Evolutionary conservation across 441 rosid species (phyloP), one percentile per base, ranked within the genome.

Genomic region (Omphalea diandra): DNA sequence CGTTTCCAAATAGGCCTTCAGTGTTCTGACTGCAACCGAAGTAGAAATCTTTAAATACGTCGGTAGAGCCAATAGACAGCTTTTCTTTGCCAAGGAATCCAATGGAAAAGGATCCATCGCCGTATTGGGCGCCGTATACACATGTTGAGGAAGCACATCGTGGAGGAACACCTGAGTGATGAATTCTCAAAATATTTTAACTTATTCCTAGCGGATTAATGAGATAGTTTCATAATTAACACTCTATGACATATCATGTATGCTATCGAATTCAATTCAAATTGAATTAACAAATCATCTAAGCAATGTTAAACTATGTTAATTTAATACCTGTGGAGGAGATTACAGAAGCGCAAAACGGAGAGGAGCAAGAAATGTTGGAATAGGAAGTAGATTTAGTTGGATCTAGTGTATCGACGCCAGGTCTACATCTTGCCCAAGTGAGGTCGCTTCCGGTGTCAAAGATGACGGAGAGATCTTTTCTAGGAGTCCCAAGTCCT

Each of bases 21-120:
- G 86, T 90, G 73, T 83, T 81, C 65, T 86, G 84, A 29, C 97
- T 94, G 60, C 98, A 94, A 0, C 98, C 97, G 60, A 94, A 90
- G 41, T 73, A 59, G 73, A 94, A 74, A 32, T 74, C 68, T 68
- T 82, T 57, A 24, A 91, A 73, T 0, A 69, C 69, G 17, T 88
- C 94, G 0, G 77, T 73, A 9, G 79, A 17, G 4, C 90, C 84
- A 38, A 94, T 33, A 4, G 85, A 79, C 8, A 91, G 75, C 24
- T 40, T 87, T 41, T 94, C 98, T 33, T 75, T 83, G 22, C 79
- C 91, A 14, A 90, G 83, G 80, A 83, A 83, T 0, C 98, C 98
- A 5, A 64, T 63, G 2, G 94, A 83, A 83, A 33, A 85, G 0
- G 97, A 94, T 0, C 80, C 75, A 67, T 94, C 98, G 6, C 91